These are phyloP conservation scores for Clavispora asparagi DNA, from an alignment of 805 yeast genomes.

Conservation along the genomic window DNA sequence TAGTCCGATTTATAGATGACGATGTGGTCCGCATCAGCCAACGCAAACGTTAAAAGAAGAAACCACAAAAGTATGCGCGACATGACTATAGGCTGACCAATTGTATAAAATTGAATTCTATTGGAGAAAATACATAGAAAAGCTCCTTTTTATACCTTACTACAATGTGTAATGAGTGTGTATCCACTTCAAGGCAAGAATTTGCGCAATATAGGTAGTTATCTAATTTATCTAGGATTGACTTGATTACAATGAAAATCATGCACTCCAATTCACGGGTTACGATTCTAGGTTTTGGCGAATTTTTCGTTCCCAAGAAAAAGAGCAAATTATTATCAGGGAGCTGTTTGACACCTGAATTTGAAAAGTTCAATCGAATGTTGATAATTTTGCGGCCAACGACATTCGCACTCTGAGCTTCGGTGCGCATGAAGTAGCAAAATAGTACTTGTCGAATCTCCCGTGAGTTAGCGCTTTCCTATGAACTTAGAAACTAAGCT, in stretches of 20 bases:
- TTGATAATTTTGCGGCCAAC: no score
- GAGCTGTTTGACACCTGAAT: background rate
- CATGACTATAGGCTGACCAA: background rate
- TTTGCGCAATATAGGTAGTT: background rate
- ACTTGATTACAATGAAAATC: background rate
- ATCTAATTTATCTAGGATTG: background rate
- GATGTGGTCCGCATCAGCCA: background rate
- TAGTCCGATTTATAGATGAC: background rate
- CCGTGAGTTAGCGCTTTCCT: no score
- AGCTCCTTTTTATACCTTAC: background rate
- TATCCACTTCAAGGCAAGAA: background rate
- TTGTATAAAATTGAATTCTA: background rate
- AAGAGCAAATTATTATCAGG: background rate
- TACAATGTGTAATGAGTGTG: background rate
- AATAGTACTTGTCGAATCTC: no score
- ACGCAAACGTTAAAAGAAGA: background rate
- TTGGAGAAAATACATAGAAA: background rate
- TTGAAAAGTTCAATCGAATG: background rate
- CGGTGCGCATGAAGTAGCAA: no score
- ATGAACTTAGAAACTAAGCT: no score
- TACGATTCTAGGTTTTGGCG: background rate
- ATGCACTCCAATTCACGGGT: background rate
- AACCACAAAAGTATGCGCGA: background rate
- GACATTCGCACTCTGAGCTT: no score
- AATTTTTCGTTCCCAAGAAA: background rate